phyloP scores from a whole-genome alignment of 176 grass and related monocot species.

The Themeda triandra region DNA sequence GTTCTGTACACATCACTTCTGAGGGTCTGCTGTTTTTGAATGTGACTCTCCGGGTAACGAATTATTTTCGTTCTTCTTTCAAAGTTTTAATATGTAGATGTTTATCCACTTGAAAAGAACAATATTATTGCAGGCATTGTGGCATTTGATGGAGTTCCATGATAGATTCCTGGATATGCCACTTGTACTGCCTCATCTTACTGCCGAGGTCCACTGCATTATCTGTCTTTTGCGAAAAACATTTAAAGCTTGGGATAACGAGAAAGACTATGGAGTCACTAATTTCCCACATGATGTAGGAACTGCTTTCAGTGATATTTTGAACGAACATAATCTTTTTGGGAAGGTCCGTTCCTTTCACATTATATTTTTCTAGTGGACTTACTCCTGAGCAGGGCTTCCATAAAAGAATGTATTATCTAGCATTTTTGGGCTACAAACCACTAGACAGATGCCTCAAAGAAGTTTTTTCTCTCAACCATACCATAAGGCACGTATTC shows the following conservation, averaged over 20 bases:
- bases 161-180: not conserved
- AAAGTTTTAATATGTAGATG: not conserved
- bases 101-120: not conserved
- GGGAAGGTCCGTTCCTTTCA: constrained; percentile 16
- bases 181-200: constrained; percentile 1
- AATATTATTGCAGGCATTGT: constrained; percentile 19
- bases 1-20: not conserved
- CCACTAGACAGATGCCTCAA: too few relatives aligned
- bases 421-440: not conserved
- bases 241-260: constrained; percentile 2
- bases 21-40: not conserved
- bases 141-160: constrained; percentile 16
- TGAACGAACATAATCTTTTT: not conserved
- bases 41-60: constrained; percentile 12
- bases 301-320: constrained; percentile 16
- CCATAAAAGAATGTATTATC: not conserved
- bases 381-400: not conserved
- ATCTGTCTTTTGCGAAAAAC: not conserved
- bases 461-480: too few relatives aligned
- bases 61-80: not conserved
- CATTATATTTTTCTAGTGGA: not conserved
- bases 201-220: not conserved
- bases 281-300: not conserved
- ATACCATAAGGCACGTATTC: too few relatives aligned
- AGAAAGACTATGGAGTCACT: not conserved